Evolutionary conservation across 2,329 filamentous ascomycete genomes (phyloP).

Genomic region (Exophiala aquamarina): DNA sequence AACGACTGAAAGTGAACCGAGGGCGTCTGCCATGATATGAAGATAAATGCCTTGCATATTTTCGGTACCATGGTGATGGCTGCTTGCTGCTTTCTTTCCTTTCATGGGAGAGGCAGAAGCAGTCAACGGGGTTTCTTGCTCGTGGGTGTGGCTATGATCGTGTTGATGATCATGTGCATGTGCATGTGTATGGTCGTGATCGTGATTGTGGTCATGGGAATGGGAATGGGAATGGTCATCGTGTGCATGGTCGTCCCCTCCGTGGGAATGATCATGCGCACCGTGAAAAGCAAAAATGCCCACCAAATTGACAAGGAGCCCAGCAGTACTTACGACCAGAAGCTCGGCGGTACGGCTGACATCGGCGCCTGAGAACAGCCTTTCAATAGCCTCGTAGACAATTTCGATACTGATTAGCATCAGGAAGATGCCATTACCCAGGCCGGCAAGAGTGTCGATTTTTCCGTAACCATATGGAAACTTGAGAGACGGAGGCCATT

Average conservation of each 20-base stretch:
- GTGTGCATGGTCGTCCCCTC: constrained; percentile 42
- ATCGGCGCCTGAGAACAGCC: constrained; percentile 78
- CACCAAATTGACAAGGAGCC: constrained; percentile 85
- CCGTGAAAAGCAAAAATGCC: constrained; percentile 84
- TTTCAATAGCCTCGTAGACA: constrained; percentile 87
- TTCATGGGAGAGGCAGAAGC: constrained; percentile 32
- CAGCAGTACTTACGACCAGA: constrained; percentile 81
- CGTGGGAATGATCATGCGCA: constrained; percentile 55
- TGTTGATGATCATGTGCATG: constrained; percentile 28
- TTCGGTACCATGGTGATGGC: constrained; percentile 74
- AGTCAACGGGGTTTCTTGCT: constrained; percentile 23
- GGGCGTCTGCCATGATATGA: constrained; percentile 89
- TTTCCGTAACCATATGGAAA: constrained; percentile 91
- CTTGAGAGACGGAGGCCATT: constrained; percentile 85
- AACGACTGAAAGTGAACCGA: constrained; percentile 92
- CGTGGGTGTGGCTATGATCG: constrained; percentile 32
- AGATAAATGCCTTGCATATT: constrained; percentile 99
- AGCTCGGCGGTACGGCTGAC: constrained; percentile 83
- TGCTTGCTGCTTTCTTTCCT: constrained; percentile 26
- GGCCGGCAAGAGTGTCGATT: constrained; percentile 92
- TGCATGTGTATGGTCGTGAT: constrained; percentile 34
- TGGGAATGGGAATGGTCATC: constrained; percentile 32
- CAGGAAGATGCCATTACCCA: constrained; percentile 92
- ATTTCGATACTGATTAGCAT: constrained; percentile 98
- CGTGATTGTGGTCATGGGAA: constrained; percentile 45